These are phyloP conservation scores for Isatis tinctoria DNA, from an alignment of 345 rosid species.

Conservation along the genomic window DNA sequence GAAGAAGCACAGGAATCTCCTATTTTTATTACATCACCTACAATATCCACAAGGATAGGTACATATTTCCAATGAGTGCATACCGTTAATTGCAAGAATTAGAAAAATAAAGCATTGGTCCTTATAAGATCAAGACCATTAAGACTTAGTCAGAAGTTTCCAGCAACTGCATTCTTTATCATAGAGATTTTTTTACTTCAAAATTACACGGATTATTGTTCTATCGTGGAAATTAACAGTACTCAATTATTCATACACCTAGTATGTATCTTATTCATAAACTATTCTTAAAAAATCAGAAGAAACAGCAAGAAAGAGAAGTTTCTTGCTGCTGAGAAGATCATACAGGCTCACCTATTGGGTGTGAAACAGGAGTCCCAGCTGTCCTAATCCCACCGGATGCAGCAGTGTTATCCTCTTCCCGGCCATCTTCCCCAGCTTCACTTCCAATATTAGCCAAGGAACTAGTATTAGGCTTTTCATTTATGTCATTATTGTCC, in stretches of 20 bases:
- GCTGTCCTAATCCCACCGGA: slow-evolving; percentile 13
- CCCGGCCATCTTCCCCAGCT: slow-evolving; percentile 10
- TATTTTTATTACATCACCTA: not conserved
- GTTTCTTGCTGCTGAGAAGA: not conserved
- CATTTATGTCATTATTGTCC: slow-evolving; percentile 2
- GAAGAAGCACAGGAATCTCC: slow-evolving; percentile 30
- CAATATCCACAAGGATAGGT: too few species aligned
- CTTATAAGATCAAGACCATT: not conserved
- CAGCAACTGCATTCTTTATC: not conserved
- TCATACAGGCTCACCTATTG: slow-evolving; percentile 22
- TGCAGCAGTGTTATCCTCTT: slow-evolving; percentile 14
- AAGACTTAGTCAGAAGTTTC: slow-evolving; percentile 1
- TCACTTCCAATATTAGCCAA: slow-evolving; percentile 23
- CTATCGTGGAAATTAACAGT: not conserved
- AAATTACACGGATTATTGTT: not conserved
- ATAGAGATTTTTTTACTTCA: not conserved
- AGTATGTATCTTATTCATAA: not conserved
- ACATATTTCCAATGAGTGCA: not conserved
- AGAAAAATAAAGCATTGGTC: not conserved
- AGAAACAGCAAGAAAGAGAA: not conserved
- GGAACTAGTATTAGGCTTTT: slow-evolving; percentile 9
- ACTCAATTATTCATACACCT: not conserved
- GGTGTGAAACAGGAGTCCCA: slow-evolving; percentile 11
- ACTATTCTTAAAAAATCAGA: not conserved
- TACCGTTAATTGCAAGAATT: not conserved